A percentile compares a stretch with the other conserved stretches of the same genome.
Conservation (phyloP, 768 basidiomycete genomes). For the Phaeolepiota aurea region DNA sequence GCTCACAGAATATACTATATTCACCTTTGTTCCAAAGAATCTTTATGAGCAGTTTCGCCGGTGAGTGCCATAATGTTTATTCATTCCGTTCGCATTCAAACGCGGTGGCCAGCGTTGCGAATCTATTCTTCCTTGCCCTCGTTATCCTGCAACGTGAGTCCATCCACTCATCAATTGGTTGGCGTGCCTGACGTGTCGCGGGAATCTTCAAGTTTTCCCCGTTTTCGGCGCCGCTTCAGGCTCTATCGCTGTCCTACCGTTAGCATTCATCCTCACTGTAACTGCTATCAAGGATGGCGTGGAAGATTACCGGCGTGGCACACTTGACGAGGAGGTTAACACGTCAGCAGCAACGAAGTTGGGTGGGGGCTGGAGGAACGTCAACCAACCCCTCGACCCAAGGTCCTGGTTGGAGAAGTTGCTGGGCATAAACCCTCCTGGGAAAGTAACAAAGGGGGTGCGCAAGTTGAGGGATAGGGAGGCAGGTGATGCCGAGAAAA, state of each 20-base stretch:
- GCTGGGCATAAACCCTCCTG: slow-evolving; percentile 63
- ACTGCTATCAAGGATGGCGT: slow-evolving; percentile 95
- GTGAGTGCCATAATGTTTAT: slow-evolving; percentile 26
- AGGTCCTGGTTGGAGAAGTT: slow-evolving; percentile 69
- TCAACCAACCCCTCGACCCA: slow-evolving; percentile 77
- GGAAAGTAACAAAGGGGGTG: slow-evolving; percentile 78
- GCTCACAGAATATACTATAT: slow-evolving; percentile 73
- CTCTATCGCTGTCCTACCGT: slow-evolving; percentile 73
- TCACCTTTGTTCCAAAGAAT: slow-evolving; percentile 92
- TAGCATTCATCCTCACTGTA: slow-evolving; percentile 78
- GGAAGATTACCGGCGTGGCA: slow-evolving; percentile 89
- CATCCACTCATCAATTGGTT: neutral
- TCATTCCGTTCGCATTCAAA: neutral
- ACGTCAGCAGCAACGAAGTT: slow-evolving; percentile 89
- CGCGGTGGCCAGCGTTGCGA: slow-evolving; percentile 59
- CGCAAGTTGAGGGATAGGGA: slow-evolving; percentile 78
- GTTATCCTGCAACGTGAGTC: slow-evolving; percentile 70
- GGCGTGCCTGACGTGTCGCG: neutral
- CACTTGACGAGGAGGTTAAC: slow-evolving; percentile 90
- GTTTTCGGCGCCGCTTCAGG: slow-evolving; percentile 86
- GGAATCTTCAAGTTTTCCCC: slow-evolving; percentile 58
- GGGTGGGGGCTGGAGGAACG: slow-evolving; percentile 75
- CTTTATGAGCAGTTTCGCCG: slow-evolving; percentile 91
- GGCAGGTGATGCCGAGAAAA: slow-evolving; percentile 48
- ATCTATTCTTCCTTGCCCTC: slow-evolving; percentile 84